These are phyloP conservation scores for Haplosporangium sp. DNA, from an alignment of 371 early-diverging fungal genomes.

Conservation along the genomic window DNA sequence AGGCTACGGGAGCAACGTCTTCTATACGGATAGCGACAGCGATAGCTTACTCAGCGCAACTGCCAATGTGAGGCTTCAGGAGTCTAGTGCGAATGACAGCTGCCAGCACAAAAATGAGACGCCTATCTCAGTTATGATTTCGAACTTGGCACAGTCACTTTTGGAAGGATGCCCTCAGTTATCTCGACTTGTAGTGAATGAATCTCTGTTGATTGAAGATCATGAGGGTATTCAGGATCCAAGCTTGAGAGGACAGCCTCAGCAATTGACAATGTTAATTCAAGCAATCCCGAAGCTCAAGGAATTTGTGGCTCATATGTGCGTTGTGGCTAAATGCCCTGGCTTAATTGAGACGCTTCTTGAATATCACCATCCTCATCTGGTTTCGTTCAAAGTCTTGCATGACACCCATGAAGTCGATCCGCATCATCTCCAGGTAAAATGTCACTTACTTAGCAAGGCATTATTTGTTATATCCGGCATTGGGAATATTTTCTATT, in stretches of 20 bases:
- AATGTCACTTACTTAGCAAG: too few relatives aligned
- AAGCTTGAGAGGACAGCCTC: neutral
- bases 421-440: neutral
- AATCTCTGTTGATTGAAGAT: slow-evolving; percentile 17
- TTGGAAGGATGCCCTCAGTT: slow-evolving; percentile 16
- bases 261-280: slow-evolving; percentile 12
- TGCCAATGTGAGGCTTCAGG: slow-evolving; percentile 11
- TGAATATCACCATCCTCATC: slow-evolving; percentile 23
- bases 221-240: neutral
- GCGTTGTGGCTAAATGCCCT: slow-evolving; percentile 16
- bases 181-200: slow-evolving; percentile 16
- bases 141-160: slow-evolving; percentile 18
- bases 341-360: slow-evolving; percentile 21
- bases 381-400: slow-evolving; percentile 24
- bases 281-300: slow-evolving; percentile 16
- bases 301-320: slow-evolving; percentile 16
- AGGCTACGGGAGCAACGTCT: slow-evolving; percentile 10
- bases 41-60: slow-evolving; percentile 15
- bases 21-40: slow-evolving; percentile 19
- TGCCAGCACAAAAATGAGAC: neutral
- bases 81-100: neutral
- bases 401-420: neutral
- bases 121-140: slow-evolving; percentile 11
- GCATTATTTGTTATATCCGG: too few relatives aligned
- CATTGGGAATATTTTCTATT: too few relatives aligned